Conservation (phyloP, 208 protist genomes). For the Trypanosoma rangeli region DNA sequence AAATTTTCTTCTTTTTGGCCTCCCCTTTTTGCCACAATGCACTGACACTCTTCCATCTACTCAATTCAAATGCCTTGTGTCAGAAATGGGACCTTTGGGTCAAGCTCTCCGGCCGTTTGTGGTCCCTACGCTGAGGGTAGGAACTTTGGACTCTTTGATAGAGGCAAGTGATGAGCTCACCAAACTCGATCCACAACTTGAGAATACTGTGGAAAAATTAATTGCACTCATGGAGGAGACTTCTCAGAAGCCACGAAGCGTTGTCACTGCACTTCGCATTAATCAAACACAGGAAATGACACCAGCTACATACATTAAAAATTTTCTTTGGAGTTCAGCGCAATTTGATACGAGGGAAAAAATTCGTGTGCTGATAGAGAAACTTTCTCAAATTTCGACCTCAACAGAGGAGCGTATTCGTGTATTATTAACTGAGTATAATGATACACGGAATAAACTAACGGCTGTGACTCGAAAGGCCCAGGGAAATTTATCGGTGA, state of each 20-base stretch:
- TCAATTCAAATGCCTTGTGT: conserved; percentile 72
- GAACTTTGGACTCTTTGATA: conserved; percentile 90
- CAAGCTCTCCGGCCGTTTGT: conserved; percentile 79
- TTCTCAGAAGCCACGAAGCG: conserved; percentile 64
- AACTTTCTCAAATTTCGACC: conserved; percentile 61
- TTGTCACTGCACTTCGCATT: conserved; percentile 81
- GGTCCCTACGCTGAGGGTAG: conserved; percentile 76
- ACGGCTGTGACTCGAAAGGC: conserved; percentile 58
- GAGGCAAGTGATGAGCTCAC: conserved; percentile 86
- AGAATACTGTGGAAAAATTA: conserved; percentile 76
- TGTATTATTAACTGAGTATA: conserved; percentile 81
- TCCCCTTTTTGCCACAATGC: conserved; percentile 74
- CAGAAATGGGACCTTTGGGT: conserved; percentile 64
- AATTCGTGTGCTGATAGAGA: conserved; percentile 72
- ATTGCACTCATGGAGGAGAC: conserved; percentile 84
- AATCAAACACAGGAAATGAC: conserved; percentile 88
- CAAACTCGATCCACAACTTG: conserved; percentile 78
- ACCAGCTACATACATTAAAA: conserved; percentile 80
- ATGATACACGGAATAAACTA: conserved; percentile 84
- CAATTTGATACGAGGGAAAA: conserved; percentile 88
- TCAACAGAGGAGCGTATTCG: conserved; percentile 79
- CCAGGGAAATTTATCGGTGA: conserved; percentile 81
- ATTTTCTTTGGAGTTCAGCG: conserved; percentile 80
- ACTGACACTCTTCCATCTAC: conserved; percentile 60
- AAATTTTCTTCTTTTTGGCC: conserved; percentile 75